A percentile compares a stretch with the other conserved stretches of the same genome.
Evolutionary conservation across 1,284 basidiomycete genomes (phyloP).

Genomic region (Rhodotorula glutinis): DNA sequence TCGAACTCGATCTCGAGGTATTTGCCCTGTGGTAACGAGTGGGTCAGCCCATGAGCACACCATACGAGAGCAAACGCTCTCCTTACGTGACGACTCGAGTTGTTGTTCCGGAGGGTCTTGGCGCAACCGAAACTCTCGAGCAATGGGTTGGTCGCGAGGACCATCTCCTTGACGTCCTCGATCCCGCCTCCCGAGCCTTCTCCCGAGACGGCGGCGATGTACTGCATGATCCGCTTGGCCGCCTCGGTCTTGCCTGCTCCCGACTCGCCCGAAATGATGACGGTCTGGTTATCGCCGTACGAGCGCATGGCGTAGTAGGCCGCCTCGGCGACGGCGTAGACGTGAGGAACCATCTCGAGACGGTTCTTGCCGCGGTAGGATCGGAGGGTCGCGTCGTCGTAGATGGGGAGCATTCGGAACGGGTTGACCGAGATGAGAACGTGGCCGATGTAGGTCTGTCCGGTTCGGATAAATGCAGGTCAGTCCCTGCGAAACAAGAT

Average conservation of each 20-base stretch:
- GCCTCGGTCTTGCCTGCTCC: slow-evolving; percentile 97
- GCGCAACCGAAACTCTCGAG: slow-evolving; percentile 99
- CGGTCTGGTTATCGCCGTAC: slow-evolving; percentile 99
- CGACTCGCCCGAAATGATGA: slow-evolving; percentile 98
- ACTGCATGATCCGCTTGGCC: slow-evolving; percentile 99
- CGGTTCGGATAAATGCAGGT: background rate
- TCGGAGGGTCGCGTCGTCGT: slow-evolving; percentile 79
- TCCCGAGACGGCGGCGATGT: slow-evolving; percentile 90
- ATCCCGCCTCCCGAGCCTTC: slow-evolving; percentile 54
- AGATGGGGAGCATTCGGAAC: slow-evolving; percentile 82
- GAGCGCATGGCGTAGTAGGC: slow-evolving; percentile 99
- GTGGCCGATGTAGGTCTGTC: slow-evolving; percentile 87
- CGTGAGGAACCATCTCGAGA: slow-evolving; percentile 95
- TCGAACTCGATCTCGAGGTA: slow-evolving; percentile 99
- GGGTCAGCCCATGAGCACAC: no score
- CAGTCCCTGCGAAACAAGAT: background rate
- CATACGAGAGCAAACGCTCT: slow-evolving; percentile 18
- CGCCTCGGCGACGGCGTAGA: slow-evolving; percentile 94
- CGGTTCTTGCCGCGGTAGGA: slow-evolving; percentile 96
- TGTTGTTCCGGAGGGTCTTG: slow-evolving; percentile 98
- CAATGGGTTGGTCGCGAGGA: slow-evolving; percentile 96
- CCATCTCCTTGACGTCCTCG: slow-evolving; percentile 99
- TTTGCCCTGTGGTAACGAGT: slow-evolving; percentile 67
- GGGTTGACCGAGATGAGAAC: slow-evolving; percentile 99
- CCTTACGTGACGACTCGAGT: slow-evolving; percentile 92